Conservation (phyloP, 1,139 yeast genomes). For the Saccharomycopsis phalli region DNA sequence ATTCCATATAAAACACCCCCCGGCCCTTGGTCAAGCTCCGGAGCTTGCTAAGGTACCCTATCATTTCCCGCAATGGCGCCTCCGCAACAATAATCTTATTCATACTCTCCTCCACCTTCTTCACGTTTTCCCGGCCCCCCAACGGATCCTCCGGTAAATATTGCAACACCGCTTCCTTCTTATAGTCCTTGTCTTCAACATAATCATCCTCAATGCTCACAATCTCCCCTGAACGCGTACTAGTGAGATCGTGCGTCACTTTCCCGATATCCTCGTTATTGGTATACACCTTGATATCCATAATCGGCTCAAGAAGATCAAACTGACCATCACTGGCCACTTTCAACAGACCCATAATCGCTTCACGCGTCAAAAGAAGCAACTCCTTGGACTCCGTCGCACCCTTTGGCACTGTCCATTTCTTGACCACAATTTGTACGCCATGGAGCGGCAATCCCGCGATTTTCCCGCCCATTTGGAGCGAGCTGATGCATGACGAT, state of each 20-base stretch:
- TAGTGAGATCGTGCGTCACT: constrained; percentile 73
- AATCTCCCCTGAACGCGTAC: constrained; percentile 64
- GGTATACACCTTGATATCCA: constrained; percentile 67
- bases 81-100: constrained; percentile 42
- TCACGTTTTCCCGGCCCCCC: constrained; percentile 20
- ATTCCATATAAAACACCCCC: constrained; percentile 74
- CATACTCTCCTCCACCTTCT: constrained; percentile 21
- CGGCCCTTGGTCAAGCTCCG: constrained; percentile 87
- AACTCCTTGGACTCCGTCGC: constrained; percentile 33
- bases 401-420: constrained; percentile 51
- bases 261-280: constrained; percentile 69
- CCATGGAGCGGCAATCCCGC: constrained; percentile 45
- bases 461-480: constrained; percentile 71
- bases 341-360: constrained; percentile 34
- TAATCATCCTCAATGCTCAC: constrained; percentile 50
- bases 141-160: constrained; percentile 50
- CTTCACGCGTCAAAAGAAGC: constrained; percentile 37
- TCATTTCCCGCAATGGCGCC: constrained; percentile 84
- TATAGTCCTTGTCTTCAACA: constrained; percentile 37
- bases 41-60: constrained; percentile 71
- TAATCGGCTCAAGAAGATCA: constrained; percentile 74
- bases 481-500: constrained; percentile 59
- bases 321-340: constrained; percentile 28
- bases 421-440: constrained; percentile 40
- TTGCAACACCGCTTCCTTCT: constrained; percentile 40